Evolutionary conservation across 176 grass and related monocot genomes (phyloP), one percentile per base, ranked within the genome.

Genomic region (Raddia guianensis): DNA sequence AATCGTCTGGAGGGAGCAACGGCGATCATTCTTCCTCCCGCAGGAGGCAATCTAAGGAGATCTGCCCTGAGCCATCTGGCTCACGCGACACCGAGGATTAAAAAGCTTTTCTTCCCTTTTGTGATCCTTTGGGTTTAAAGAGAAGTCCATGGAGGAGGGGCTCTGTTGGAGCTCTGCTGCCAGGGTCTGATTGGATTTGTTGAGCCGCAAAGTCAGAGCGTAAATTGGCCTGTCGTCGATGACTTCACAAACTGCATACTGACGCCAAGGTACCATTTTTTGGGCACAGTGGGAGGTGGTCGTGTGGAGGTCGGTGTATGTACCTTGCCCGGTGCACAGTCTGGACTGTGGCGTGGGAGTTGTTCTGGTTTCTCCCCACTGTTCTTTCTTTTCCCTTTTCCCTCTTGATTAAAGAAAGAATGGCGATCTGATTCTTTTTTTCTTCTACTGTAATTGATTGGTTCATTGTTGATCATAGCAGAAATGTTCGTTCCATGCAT

Each of bases 1-100:
- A 89, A 83, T 99, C 92, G 15, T 99, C 92, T 12, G 91, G 92
- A 12, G 96, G 92, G 42, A 95, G 96, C 68, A 93, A 93, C 4
- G 96, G 96, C 13, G 96, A 99, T 51, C 79, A 89, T 68, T 95
- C 92, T 35, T 95, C 94, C 48, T 99, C 96, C 15, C 88, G 85
- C 47, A 85, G 86, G 79, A 89, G 90, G 82, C 82, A 82, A 52
- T 93, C 88, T 0, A 99, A 86, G 78, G 96, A 99, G 72, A 93
- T 99, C 56, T 89, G 93, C 62, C 96, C 96, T 0, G 96, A 95
- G 49, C 96, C 96, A 20, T 91, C 92, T 2, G 95, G 81, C 10
- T 80, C 82, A 54, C 91, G 83, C 83, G 95, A 94, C 60, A 87
- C 85, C 0, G 92, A 92, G 65, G 95, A 98, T 92, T 94, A 73